Percentiles rank a stretch among this genome's conserved stretches.
Conservation (phyloP, 345 rosid genomes). For the Acer negundo region DNA sequence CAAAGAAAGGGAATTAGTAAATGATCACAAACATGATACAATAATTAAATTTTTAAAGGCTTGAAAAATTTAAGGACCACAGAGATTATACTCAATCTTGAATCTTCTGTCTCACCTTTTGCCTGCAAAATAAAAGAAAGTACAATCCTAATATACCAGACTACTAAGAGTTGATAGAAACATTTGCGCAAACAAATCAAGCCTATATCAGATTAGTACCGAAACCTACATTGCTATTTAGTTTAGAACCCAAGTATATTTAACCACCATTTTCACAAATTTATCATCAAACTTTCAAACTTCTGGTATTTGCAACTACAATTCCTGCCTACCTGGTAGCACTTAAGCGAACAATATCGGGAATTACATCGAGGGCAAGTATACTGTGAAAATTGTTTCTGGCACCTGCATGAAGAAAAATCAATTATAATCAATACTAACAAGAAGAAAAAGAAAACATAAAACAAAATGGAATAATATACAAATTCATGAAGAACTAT, state of each 20-base stretch:
- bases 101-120: too few species aligned
- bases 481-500: neutral
- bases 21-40: neutral
- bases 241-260: too few species aligned
- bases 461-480: neutral
- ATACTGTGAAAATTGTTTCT: slow-evolving; percentile 88
- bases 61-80: too few species aligned
- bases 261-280: too few species aligned
- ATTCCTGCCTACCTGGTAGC: slow-evolving; percentile 55
- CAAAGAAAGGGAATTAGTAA: neutral
- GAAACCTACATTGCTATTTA: neutral
- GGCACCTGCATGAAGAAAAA: slow-evolving; percentile 44
- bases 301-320: neutral
- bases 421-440: neutral
- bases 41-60: neutral
- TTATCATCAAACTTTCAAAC: neutral
- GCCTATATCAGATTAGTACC: neutral
- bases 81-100: too few species aligned
- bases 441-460: neutral
- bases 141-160: neutral
- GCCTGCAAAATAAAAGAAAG: neutral
- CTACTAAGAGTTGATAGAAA: neutral
- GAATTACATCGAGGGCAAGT: slow-evolving; percentile 96
- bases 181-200: neutral
- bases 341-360: slow-evolving; percentile 78